Conservation (phyloP, 371 early-diverging fungal species). For the Mucor mucedo region DNA sequence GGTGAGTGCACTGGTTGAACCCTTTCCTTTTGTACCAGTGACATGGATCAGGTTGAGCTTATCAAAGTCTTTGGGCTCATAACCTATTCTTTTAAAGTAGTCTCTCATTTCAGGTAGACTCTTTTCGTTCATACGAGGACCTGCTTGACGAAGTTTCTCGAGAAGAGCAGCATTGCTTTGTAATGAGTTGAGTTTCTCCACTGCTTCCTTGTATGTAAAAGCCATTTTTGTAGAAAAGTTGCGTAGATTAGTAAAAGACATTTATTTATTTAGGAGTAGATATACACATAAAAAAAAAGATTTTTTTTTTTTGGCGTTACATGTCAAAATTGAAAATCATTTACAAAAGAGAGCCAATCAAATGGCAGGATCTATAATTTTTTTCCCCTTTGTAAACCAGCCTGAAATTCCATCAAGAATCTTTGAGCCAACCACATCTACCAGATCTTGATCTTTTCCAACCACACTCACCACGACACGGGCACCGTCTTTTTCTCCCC, state of each 20-base stretch:
- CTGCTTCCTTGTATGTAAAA: constrained; percentile 55
- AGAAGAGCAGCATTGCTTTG: constrained; percentile 86
- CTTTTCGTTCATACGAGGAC: constrained; percentile 69
- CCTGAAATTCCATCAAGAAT: constrained; percentile 24
- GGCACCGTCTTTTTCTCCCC: constrained; percentile 44
- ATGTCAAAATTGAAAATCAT: background rate
- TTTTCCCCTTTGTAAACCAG: constrained; percentile 23
- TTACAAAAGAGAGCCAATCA: constrained; percentile 5
- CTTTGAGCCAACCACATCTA: constrained; percentile 29
- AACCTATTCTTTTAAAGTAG: constrained; percentile 73
- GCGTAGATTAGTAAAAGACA: constrained; percentile 2
- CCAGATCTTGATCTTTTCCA: constrained; percentile 46
- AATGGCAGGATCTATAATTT: background rate
- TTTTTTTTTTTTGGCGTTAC: constrained; percentile 2
- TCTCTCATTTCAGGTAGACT: constrained; percentile 77
- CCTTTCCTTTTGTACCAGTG: constrained; percentile 90
- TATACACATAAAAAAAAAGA: background rate
- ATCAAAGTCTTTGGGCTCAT: constrained; percentile 71
- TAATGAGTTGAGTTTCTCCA: constrained; percentile 75
- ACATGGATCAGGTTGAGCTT: constrained; percentile 80
- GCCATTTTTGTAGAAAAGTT: constrained; percentile 18
- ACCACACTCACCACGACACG: constrained; percentile 59
- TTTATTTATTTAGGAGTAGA: background rate
- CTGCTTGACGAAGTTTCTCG: constrained; percentile 72
- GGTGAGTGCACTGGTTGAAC: constrained; percentile 78